Conservation (phyloP, 495 filamentous ascomycete genomes). For the Penicillium alfredii region DNA sequence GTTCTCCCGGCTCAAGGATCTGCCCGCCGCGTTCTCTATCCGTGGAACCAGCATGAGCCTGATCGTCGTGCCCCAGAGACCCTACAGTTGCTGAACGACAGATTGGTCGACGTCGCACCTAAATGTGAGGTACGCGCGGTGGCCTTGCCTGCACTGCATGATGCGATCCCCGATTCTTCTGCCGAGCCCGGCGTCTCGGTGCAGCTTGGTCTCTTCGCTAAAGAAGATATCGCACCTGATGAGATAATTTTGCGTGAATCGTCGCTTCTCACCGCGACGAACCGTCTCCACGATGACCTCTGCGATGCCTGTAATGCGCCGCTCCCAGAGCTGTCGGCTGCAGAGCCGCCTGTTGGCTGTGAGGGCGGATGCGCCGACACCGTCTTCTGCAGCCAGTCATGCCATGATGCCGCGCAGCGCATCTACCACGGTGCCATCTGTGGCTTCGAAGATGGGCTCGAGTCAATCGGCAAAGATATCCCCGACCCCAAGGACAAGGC, state of each 20-base stretch:
- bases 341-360: slow-evolving; percentile 51
- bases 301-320: slow-evolving; percentile 79
- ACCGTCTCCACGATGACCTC: slow-evolving; percentile 67
- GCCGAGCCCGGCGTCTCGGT: slow-evolving; percentile 37
- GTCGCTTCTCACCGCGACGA: slow-evolving; percentile 76
- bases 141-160: slow-evolving; percentile 61
- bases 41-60: slow-evolving; percentile 88
- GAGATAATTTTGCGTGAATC: slow-evolving; percentile 75
- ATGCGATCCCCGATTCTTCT: slow-evolving; percentile 23
- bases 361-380: slow-evolving; percentile 67
- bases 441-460: slow-evolving; percentile 65
- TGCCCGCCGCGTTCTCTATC: slow-evolving; percentile 83
- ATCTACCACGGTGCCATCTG: slow-evolving; percentile 85
- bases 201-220: slow-evolving; percentile 86
- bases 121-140: slow-evolving; percentile 65
- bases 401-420: slow-evolving; percentile 61
- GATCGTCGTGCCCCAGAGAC: slow-evolving; percentile 69
- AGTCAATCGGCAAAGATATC: slow-evolving; percentile 74
- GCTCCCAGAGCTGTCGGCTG: slow-evolving; percentile 56
- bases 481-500: slow-evolving; percentile 60
- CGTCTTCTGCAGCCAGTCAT: slow-evolving; percentile 76
- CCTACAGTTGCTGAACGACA: slow-evolving; percentile 58
- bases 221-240: slow-evolving; percentile 66
- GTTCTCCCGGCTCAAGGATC: slow-evolving; percentile 63
- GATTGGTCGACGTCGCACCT: slow-evolving; percentile 59